These are phyloP conservation scores for Akanthomyces lecanii DNA, from an alignment of 2,329 filamentous ascomycete species.

Conservation along the genomic window DNA sequence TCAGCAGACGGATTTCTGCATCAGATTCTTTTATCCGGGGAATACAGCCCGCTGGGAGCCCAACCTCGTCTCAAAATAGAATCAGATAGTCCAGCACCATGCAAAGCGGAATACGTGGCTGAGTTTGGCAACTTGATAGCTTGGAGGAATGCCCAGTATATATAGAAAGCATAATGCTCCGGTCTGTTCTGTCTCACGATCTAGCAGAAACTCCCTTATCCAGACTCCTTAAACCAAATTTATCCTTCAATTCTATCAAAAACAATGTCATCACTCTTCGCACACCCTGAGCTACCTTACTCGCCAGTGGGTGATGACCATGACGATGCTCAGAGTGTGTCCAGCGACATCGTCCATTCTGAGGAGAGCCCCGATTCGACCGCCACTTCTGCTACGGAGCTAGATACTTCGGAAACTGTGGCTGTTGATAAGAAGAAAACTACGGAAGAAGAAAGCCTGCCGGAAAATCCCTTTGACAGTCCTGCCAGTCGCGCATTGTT, in stretches of 20 bases:
- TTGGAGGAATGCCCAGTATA: background rate
- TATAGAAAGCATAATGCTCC: background rate
- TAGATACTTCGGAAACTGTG: background rate
- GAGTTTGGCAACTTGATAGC: background rate
- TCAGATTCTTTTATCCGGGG: background rate
- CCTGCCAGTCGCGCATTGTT: slow-evolving; percentile 33
- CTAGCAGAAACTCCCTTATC: background rate
- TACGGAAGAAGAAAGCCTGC: slow-evolving; percentile 8
- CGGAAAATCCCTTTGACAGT: slow-evolving; percentile 32
- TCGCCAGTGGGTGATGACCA: background rate
- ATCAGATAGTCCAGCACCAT: background rate
- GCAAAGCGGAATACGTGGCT: no score
- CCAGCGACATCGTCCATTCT: background rate
- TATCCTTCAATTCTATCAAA: background rate
- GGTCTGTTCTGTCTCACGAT: no score
- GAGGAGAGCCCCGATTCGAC: background rate
- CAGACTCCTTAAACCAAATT: background rate
- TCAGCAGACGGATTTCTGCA: background rate
- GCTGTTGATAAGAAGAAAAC: background rate
- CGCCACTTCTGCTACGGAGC: background rate
- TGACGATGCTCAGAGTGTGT: background rate
- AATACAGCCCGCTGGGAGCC: background rate
- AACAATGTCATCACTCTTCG: background rate
- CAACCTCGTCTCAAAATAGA: background rate
- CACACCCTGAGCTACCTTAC: background rate